Evolutionary conservation across 2,329 filamentous ascomycete species (phyloP), one percentile per base, ranked within the genome.

Genomic region (Phaeosphaeriaceae sp.): DNA sequence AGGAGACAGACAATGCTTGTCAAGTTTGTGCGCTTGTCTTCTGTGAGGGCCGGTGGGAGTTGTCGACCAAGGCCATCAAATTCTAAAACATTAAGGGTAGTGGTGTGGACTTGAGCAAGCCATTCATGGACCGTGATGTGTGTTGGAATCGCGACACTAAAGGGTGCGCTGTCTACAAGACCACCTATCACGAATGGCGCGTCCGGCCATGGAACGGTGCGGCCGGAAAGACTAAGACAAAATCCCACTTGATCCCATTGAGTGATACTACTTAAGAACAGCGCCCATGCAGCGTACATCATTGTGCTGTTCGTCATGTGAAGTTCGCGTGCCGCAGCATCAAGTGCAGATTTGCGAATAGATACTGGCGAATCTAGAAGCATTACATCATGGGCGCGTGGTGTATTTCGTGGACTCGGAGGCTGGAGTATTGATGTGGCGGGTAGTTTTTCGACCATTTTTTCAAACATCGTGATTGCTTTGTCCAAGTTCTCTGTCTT

Each of bases 1-100:
- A 52, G 45, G 16, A 52, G 45, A 45, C 44, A 52, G 6, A 52
- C 18, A 21, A 51, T 33, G 17, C 38, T 51, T 8, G 48, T 46
- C 17, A 37, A 46, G 32, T 51, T 51, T 17, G 48, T 51, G 42
- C 42, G 42, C n/a, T 26, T 37, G 37, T 51, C 48, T 23, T 37
- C 13, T 26, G 15, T 42, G 13, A 46, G 23, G 2, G 32, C 38
- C 3, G 23, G 16, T 6, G 48, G 48, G 16, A 46, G 18, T 12
- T 7, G 13, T 9, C 13, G 15, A 3, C n/a, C 16, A 7, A 51
- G 36, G 11, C 48, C 48, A 8, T 51, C 48, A 18, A 51, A 41
- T 26, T 51, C 42, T 15, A 51, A 3, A 15, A 51, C n/a, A 28
- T 46, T 32, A 9, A 46, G 23, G 9, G 42, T 38, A 12, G 26